A percentile compares a stretch with the other conserved stretches of the same genome.
phyloP scores from a whole-genome alignment of 441 rosid genomes.

The Euphorbia celastroides region DNA sequence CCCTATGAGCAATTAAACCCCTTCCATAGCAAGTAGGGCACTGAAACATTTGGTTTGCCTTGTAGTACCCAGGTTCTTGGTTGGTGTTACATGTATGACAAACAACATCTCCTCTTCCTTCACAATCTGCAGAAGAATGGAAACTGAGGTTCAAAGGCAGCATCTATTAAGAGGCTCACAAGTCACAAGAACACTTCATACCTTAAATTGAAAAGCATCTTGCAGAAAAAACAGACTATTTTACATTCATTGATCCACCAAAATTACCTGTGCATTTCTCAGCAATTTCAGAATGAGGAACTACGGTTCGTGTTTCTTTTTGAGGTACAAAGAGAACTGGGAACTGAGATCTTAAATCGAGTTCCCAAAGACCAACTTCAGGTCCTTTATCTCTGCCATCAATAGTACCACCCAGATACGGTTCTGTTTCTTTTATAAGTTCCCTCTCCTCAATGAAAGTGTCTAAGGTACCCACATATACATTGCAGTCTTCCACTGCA shows the following conservation, averaged over 20 bases:
- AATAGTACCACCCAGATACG: conserved; percentile 44
- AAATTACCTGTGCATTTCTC: conserved; percentile 77
- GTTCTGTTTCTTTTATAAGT: conserved; percentile 53
- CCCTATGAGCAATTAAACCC: conserved; percentile 89
- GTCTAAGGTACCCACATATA: conserved; percentile 87
- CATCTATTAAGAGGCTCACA: neutral
- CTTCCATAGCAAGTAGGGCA: conserved; percentile 76
- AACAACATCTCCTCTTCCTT: conserved; percentile 59
- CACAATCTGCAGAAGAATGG: conserved; percentile 45
- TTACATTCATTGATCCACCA: conserved; percentile 1
- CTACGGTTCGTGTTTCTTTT: conserved; percentile 49
- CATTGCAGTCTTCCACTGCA: conserved; percentile 88
- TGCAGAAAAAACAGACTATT: too few species aligned
- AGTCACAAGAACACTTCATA: neutral
- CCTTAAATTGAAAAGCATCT: neutral
- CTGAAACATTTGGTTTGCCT: conserved; percentile 61
- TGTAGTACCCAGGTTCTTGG: conserved; percentile 74
- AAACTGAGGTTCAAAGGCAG: neutral
- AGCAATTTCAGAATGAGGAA: conserved; percentile 65
- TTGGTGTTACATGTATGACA: conserved; percentile 70
- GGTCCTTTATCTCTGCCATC: conserved; percentile 51
- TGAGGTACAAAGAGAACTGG: conserved; percentile 67
- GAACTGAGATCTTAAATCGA: conserved; percentile 74
- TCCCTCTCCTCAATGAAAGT: conserved; percentile 92
- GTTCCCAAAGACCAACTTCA: conserved; percentile 66